These are phyloP conservation scores for Leccinum huronense DNA, from an alignment of 1,284 basidiomycete species.

Conservation along the genomic window DNA sequence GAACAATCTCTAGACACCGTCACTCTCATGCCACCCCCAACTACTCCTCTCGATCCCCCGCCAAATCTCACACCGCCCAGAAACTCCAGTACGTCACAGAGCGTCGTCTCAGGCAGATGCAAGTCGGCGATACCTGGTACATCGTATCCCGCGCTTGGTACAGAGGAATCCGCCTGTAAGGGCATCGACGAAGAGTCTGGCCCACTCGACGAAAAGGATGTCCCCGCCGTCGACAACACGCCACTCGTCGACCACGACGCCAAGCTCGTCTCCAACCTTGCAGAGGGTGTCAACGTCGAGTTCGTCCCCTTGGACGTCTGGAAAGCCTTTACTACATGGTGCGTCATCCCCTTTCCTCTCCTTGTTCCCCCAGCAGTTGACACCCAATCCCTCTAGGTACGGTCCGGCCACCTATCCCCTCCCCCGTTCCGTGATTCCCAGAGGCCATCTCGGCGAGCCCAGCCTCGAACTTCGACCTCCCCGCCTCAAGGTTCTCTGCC, in stretches of 20 bases:
- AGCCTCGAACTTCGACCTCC: conserved; percentile 82
- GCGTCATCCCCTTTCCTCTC: conserved; percentile 26
- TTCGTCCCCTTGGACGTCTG: conserved; percentile 76
- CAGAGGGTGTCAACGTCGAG: conserved; percentile 76
- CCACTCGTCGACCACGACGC: conserved; percentile 56
- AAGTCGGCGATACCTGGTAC: conserved; percentile 74
- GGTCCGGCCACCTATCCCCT: conserved; percentile 56
- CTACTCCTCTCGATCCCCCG: conserved; percentile 24
- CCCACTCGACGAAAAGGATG: conserved; percentile 53
- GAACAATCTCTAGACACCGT: conserved; percentile 38
- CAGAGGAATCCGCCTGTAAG: conserved; percentile 63
- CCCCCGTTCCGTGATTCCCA: conserved; percentile 64
- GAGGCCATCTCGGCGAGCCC: conserved; percentile 51
- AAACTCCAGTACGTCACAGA: conserved; percentile 52
- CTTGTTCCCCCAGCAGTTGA: conserved; percentile 6
- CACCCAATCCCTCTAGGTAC: conserved; percentile 53
- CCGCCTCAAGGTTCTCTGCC: conserved; percentile 58
- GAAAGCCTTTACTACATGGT: conserved; percentile 70
- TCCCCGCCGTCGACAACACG: conserved; percentile 77
- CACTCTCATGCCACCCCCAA: conserved; percentile 26
- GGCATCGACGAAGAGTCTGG: conserved; percentile 68
- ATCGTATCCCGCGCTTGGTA: conserved; percentile 73
- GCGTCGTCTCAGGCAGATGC: conserved; percentile 49
- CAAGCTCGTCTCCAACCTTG: conserved; percentile 46
- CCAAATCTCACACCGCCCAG: conserved; percentile 37